phyloP scores from a whole-genome alignment of 805 yeast genomes.

The Sugiyamaella boreocaroliniensis region DNA sequence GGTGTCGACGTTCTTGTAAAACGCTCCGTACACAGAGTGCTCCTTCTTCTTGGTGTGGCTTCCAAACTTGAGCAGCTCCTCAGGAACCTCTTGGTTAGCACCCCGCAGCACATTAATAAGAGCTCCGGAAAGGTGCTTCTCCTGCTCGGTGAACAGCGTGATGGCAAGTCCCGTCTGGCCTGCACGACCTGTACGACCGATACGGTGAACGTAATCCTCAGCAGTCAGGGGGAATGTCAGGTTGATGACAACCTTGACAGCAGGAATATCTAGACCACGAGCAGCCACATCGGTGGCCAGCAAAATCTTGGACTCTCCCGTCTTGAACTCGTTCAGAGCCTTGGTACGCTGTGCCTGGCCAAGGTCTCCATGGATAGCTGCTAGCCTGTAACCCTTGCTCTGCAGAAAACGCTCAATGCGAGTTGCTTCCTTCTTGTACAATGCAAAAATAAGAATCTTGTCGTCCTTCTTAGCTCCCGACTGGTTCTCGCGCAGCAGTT shows the following conservation, averaged over 20 bases:
- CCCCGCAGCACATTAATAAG: conserved; percentile 85
- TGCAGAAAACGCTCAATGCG: conserved; percentile 74
- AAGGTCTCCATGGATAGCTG: conserved; percentile 95
- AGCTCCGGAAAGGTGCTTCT: conserved; percentile 93
- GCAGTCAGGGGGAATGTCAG: conserved; percentile 93
- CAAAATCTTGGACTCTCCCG: conserved; percentile 65
- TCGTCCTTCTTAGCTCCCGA: conserved; percentile 59
- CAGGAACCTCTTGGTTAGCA: conserved; percentile 94
- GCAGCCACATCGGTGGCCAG: conserved; percentile 99
- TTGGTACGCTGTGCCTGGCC: conserved; percentile 85
- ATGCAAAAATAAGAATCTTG: conserved; percentile 83
- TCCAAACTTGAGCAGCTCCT: conserved; percentile 88
- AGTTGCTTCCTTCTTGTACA: conserved; percentile 94
- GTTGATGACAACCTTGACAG: conserved; percentile 91
- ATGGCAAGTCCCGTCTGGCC: conserved; percentile 93
- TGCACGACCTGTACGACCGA: conserved; percentile 97
- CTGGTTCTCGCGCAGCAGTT: conserved; percentile 67
- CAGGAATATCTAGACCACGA: conserved; percentile 95
- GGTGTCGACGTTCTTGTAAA: conserved; percentile 87
- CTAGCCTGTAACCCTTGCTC: conserved; percentile 69
- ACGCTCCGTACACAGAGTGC: conserved; percentile 97
- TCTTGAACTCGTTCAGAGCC: conserved; percentile 79
- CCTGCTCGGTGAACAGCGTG: conserved; percentile 93
- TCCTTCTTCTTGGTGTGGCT: conserved; percentile 97
- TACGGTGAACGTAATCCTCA: conserved; percentile 95